phyloP scores from a whole-genome alignment of 192 early-diverging fungal species.

The Geranomyces variabilis region DNA sequence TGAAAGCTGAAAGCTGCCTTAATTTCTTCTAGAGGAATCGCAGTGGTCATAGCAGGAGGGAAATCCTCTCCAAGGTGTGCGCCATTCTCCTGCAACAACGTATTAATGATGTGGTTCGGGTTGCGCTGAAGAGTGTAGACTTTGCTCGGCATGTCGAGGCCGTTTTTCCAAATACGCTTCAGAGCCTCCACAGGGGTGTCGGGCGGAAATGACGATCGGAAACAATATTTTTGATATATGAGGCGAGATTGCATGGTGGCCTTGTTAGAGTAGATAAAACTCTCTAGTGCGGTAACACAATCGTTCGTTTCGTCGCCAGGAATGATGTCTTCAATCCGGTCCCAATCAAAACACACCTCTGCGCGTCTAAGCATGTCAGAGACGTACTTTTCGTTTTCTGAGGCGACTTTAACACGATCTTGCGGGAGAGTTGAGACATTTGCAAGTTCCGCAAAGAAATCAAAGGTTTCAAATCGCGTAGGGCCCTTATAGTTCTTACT shows the following conservation, averaged over 20 bases:
- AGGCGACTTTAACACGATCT: not conserved
- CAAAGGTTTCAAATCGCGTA: slow-evolving; percentile 13
- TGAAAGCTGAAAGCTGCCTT: slow-evolving; percentile 3
- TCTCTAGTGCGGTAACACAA: not conserved
- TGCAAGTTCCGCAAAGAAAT: slow-evolving; percentile 17
- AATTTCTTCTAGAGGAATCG: slow-evolving; percentile 19
- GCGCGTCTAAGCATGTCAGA: not conserved
- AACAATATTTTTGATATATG: slow-evolving; percentile 7
- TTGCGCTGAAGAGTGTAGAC: not conserved
- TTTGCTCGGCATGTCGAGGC: not conserved
- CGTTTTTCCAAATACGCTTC: not conserved
- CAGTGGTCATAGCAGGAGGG: not conserved
- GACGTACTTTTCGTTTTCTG: slow-evolving; percentile 11
- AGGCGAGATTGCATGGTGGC: slow-evolving; percentile 15
- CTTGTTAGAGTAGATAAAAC: not conserved
- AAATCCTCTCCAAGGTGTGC: not conserved
- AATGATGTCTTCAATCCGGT: slow-evolving; percentile 7
- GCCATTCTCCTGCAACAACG: slow-evolving; percentile 7
- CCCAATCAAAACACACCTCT: slow-evolving; percentile 5
- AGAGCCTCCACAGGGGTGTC: not conserved
- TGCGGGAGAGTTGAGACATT: slow-evolving; percentile 21
- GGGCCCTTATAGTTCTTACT: slow-evolving; percentile 13
- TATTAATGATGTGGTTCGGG: not conserved
- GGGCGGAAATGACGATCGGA: not conserved
- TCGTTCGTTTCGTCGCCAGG: too few species aligned